These are phyloP conservation scores for Cardiospermum halicacabum DNA, from an alignment of 345 rosid genomes.

Conservation along the genomic window DNA sequence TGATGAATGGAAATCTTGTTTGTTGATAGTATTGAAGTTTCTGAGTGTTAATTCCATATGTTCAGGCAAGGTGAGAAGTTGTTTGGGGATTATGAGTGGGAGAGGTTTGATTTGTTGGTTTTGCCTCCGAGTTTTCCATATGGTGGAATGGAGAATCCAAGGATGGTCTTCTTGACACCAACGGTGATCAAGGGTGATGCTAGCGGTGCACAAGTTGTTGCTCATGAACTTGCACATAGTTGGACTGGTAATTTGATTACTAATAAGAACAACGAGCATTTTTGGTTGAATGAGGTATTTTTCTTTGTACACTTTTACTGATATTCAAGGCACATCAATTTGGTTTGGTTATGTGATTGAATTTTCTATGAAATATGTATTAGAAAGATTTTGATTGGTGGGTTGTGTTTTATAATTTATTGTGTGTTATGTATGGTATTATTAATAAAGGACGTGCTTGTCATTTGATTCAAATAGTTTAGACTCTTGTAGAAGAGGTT, in stretches of 20 bases:
- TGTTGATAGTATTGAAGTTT: not conserved
- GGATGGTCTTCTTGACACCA: constrained; percentile 86
- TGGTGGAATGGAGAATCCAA: constrained; percentile 93
- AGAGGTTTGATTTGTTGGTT: constrained; percentile 80
- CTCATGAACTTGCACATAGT: constrained; percentile 90
- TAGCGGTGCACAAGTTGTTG: constrained; percentile 84
- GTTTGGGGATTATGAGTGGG: constrained; percentile 84
- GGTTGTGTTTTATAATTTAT: not conserved
- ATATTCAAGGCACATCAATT: too few species aligned
- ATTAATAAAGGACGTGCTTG: not conserved
- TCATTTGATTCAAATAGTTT: not conserved
- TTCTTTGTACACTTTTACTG: too few species aligned
- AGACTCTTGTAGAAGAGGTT: not conserved
- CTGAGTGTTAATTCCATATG: not conserved
- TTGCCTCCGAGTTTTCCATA: constrained; percentile 92
- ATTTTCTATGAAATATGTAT: too few species aligned
- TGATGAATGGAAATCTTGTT: not conserved
- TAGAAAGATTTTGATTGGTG: constrained; percentile 3
- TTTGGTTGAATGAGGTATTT: constrained; percentile 92
- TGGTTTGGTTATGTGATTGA: too few species aligned
- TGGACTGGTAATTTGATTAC: constrained; percentile 96
- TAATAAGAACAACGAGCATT: constrained; percentile 79
- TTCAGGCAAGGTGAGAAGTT: constrained; percentile 60
- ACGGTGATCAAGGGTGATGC: constrained; percentile 90
- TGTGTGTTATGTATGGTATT: not conserved